Conservation (phyloP, 2,329 filamentous ascomycete genomes). For the Colletotrichum viniferum region DNA sequence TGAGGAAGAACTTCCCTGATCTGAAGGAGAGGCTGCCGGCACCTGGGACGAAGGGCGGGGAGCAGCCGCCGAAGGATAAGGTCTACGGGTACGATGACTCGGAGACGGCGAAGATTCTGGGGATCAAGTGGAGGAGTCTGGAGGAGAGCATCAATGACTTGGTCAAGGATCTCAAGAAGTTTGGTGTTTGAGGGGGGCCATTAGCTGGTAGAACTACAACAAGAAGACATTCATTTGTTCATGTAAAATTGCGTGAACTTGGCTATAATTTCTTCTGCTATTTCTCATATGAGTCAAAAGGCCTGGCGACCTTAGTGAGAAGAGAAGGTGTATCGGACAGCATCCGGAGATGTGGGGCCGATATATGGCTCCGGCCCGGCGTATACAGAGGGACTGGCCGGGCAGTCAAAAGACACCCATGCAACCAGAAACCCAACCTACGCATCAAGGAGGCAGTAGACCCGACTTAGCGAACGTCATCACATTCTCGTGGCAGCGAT, state of each 20-base stretch:
- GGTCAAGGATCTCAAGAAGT: conserved; percentile 39
- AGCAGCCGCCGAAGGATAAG: conserved; percentile 39
- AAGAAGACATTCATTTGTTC: background rate
- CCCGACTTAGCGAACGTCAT: no score
- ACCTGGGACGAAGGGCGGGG: conserved; percentile 48
- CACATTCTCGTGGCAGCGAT: background rate
- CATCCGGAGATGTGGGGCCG: background rate
- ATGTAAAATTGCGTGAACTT: background rate
- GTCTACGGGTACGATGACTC: conserved; percentile 63
- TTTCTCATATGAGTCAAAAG: background rate
- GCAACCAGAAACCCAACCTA: background rate
- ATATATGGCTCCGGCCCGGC: background rate
- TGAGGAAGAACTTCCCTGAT: conserved; percentile 55
- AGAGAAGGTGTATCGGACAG: background rate
- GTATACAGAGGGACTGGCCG: background rate
- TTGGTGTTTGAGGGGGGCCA: conserved; percentile 26
- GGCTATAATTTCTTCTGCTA: fast-evolving
- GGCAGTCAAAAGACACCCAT: background rate
- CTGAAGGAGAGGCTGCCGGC: conserved; percentile 51
- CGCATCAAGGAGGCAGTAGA: background rate
- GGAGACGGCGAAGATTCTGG: conserved; percentile 62
- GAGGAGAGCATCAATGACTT: conserved; percentile 69
- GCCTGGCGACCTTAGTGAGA: background rate
- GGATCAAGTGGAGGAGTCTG: conserved; percentile 64
- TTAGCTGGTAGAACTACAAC: background rate